Conservation (phyloP, 805 yeast genomes). For the Metschnikowia anglica region DNA sequence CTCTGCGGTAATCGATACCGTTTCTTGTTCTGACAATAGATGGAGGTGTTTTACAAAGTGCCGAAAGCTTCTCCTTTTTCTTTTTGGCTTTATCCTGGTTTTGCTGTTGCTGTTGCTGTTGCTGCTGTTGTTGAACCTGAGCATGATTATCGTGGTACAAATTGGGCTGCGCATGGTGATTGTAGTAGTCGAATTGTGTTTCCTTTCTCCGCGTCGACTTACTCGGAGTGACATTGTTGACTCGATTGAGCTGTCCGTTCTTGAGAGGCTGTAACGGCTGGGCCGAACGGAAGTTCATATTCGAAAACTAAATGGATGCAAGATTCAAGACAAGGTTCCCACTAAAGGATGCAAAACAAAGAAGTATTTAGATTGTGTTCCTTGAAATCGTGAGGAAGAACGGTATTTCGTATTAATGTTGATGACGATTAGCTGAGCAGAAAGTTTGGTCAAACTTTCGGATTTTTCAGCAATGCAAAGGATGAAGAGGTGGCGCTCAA, state of each 20-base stretch:
- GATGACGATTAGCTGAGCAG: neutral
- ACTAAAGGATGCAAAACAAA: no score
- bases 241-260: slow-evolving; percentile 51
- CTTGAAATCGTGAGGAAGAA: neutral
- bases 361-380: neutral
- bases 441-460: neutral
- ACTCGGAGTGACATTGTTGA: slow-evolving; percentile 42
- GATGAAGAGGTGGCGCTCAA: neutral
- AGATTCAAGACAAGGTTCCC: no score
- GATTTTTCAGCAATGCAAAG: neutral
- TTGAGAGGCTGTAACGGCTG: slow-evolving; percentile 58
- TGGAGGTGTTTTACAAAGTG: slow-evolving; percentile 96
- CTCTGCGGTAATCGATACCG: slow-evolving; percentile 89
- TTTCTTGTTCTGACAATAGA: slow-evolving; percentile 82
- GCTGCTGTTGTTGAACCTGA: slow-evolving; percentile 25
- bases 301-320: neutral
- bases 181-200: slow-evolving; percentile 24
- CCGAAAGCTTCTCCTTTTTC: slow-evolving; percentile 84
- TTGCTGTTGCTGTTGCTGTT: slow-evolving; percentile 23
- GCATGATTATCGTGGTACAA: slow-evolving; percentile 16
- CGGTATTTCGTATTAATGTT: neutral
- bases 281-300: slow-evolving; percentile 23
- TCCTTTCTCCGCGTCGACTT: slow-evolving; percentile 28
- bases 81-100: slow-evolving; percentile 40
- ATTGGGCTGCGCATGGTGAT: slow-evolving; percentile 16